Evolutionary conservation across 345 rosid genomes (phyloP), one percentile per base, ranked within the genome.

Genomic region (Aquilaria sinensis): DNA sequence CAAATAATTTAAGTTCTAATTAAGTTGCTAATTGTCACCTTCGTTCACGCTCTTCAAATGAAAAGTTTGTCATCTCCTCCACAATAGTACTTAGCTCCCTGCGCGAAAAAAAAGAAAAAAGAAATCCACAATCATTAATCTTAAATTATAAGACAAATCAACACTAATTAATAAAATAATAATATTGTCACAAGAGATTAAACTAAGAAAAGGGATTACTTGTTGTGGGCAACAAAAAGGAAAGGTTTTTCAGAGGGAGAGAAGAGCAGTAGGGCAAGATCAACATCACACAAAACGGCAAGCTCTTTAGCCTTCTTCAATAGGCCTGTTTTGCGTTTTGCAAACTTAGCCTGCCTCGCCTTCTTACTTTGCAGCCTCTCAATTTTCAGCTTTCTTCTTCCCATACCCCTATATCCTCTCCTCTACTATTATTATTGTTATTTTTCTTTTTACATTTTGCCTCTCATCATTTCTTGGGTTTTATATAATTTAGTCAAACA

Each of bases 311-410:
- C 85, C 13, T 78, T 80, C 60, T 85, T 82, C 0, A 82, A 13
- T 23, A 82, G 1, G 0, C 87, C 75, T 0, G 33, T 16, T 50
- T 74, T 85, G 2, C 85, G 65, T 78, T 82, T 82, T n/a, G 85
- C 80, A 11, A 58, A 85, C 54, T 74, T 82, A 15, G 47, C 60
- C 1, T 78, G 78, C 62, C 81, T 80, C 3, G 64, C 83, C 60
- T 74, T 74, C 1, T 0, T 0, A 1, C 12, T 56, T 4, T 74
- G 77, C 56, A 82, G 2, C 51, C 46, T 76, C 54, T 30, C 11
- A 7, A 82, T 52, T 16, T 16, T 59, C 49, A 78, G 8, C 63
- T 68, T 84, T 29, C 58, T 75, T 2, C 78, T 81, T 15, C 75
- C 80, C 81, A 80, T 83, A 7, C 63, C 57, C 61, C 34, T 29